Conservation (phyloP, 257 asterid genomes). For the Echium plantagineum region DNA sequence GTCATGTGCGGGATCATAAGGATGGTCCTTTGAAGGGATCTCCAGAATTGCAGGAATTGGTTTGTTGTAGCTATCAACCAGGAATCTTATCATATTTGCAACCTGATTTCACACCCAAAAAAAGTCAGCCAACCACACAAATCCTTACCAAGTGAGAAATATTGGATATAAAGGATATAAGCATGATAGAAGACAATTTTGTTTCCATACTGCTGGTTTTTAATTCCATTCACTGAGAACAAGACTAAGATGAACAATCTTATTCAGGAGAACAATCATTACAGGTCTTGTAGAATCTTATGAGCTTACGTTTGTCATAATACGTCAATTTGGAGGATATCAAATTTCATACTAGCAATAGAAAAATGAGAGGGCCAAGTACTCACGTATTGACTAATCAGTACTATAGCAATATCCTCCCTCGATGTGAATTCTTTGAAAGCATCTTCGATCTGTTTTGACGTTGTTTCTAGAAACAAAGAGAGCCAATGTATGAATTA, state of each 20-base stretch:
- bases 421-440: conserved; percentile 84
- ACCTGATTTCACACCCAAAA: conserved; percentile 41
- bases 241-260: background rate
- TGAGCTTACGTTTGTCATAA: background rate
- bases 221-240: background rate
- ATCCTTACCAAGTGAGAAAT: background rate
- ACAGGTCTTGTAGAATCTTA: background rate
- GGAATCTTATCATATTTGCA: conserved; percentile 75
- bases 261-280: no score
- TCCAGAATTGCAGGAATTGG: conserved; percentile 87
- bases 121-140: background rate
- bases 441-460: conserved; percentile 84
- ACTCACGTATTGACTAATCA: conserved; percentile 90
- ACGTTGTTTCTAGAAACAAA: conserved; percentile 48
- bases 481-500: background rate
- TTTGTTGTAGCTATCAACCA: conserved; percentile 83
- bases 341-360: background rate
- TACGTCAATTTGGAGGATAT: background rate
- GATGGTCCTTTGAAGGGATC: conserved; percentile 96
- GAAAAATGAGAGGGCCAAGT: conserved; percentile 6
- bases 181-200: background rate
- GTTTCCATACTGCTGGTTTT: background rate
- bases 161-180: background rate
- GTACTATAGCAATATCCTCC: conserved; percentile 75
- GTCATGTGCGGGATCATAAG: conserved; percentile 83